Evolutionary conservation across 129 eudicot species (phyloP), one percentile per base, ranked within the genome.

Genomic region (Chrysanthemum makinoi): DNA sequence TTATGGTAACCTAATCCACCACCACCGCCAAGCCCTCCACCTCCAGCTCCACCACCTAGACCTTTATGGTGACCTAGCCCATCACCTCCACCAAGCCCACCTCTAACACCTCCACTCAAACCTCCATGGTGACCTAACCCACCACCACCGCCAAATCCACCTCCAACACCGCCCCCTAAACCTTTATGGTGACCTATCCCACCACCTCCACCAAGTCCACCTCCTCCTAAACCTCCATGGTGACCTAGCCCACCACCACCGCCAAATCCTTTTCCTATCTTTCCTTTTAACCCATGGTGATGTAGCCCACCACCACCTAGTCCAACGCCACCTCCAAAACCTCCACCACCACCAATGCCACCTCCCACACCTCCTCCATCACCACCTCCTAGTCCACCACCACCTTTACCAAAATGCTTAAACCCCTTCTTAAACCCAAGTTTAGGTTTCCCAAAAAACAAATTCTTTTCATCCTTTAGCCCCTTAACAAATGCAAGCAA

Each of bases 361-460:
- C 75, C 57, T 2, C 84, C 84, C 4, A 30, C 46, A 19, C 80
- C 84, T 16, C 84, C 78, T 0, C 84, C 79, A 17, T 22, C 2
- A 30, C 81, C 83, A 46, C 82, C 81, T 4, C 84, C 85, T 16
- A 35, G 6, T 10, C 68, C 77, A 10, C 84, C 81, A 33, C 77
- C 80, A 35, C 75, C 79, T 53, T 71, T 62, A 2, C 75, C 80
- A 28, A 17, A 77, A 64, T 65, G 77, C 55, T 60, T 74, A 70
- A 50, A 76, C 55, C 81, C 79, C 75, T 76, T 81, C 80, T 67
- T 76, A 71, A 81, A 76, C 57, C 79, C 81, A 50, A 43, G 51
- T 67, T 52, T 72, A 76, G 74, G 81, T n/a, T 71, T 78, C 30
- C 81, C 71, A 69, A 77, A 39, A 33, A 33, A 28, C 43, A 81